Conservation (phyloP, 78 protist species). For the Salpingoeca rosetta region DNA sequence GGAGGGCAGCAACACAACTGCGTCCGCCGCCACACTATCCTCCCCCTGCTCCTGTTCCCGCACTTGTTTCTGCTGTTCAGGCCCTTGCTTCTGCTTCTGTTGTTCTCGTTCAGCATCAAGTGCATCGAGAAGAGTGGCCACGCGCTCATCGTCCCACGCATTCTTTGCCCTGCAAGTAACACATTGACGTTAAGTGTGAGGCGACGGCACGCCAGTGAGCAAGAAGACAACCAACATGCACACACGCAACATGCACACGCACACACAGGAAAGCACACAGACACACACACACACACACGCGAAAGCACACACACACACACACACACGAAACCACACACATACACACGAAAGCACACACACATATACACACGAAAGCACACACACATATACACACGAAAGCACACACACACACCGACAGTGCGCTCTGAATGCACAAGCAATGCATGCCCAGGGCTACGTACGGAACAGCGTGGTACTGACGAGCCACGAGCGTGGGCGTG, state of each 20-base stretch:
- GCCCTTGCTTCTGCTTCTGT: too few species aligned
- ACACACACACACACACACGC: background rate
- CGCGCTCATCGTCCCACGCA: too few species aligned
- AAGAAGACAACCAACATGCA: too few species aligned
- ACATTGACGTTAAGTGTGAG: background rate
- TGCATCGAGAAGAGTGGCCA: background rate
- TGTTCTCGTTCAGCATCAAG: too few species aligned
- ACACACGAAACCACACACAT: background rate
- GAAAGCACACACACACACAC: background rate
- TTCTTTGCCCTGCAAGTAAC: background rate
- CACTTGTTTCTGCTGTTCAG: too few species aligned
- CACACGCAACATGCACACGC: background rate
- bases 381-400: too few species aligned
- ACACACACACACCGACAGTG: background rate
- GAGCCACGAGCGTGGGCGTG: background rate
- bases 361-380: background rate
- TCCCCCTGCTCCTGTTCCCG: background rate
- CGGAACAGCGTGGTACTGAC: background rate
- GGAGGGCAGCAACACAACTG: background rate
- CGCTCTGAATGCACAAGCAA: background rate
- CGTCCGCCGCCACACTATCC: background rate
- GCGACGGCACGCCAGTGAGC: background rate
- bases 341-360: background rate
- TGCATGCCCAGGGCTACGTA: background rate
- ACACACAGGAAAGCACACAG: background rate